Conservation (phyloP, 23 red algal species). For the Gracilaria gracilis region DNA sequence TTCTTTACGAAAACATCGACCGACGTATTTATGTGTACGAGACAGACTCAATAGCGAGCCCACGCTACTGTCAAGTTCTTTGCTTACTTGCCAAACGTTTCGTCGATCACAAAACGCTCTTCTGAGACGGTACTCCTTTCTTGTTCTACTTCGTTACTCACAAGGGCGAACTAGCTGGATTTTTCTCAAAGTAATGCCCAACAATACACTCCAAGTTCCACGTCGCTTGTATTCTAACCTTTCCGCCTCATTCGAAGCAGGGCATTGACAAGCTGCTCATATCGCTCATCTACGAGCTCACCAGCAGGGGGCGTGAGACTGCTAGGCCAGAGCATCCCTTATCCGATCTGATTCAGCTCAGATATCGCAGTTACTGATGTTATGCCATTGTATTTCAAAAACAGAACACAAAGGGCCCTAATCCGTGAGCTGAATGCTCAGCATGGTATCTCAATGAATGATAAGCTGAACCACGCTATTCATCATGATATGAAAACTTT, state of each 20-base stretch:
- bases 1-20: conserved; percentile 62
- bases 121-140: conserved; percentile 86
- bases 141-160: conserved; percentile 84
- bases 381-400: conserved; percentile 51
- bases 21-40: conserved; percentile 67
- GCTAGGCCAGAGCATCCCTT: conserved; percentile 82
- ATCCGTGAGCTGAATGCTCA: background rate
- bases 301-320: conserved; percentile 68
- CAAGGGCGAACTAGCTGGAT: conserved; percentile 69
- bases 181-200: conserved; percentile 88
- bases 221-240: conserved; percentile 87
- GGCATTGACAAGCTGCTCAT: conserved; percentile 84
- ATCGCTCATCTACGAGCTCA: conserved; percentile 88
- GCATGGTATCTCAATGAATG: conserved; percentile 12
- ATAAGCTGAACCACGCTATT: background rate
- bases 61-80: conserved; percentile 72
- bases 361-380: conserved; percentile 76
- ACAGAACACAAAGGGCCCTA: background rate
- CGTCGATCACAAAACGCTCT: conserved; percentile 94
- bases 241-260: conserved; percentile 83
- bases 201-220: conserved; percentile 68
- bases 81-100: conserved; percentile 86
- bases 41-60: conserved; percentile 64
- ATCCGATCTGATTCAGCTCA: conserved; percentile 81
- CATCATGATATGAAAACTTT: conserved; percentile 3